These are phyloP conservation scores for Xylariaceae sp. DNA, from an alignment of 2,329 filamentous ascomycete species.

Conservation along the genomic window DNA sequence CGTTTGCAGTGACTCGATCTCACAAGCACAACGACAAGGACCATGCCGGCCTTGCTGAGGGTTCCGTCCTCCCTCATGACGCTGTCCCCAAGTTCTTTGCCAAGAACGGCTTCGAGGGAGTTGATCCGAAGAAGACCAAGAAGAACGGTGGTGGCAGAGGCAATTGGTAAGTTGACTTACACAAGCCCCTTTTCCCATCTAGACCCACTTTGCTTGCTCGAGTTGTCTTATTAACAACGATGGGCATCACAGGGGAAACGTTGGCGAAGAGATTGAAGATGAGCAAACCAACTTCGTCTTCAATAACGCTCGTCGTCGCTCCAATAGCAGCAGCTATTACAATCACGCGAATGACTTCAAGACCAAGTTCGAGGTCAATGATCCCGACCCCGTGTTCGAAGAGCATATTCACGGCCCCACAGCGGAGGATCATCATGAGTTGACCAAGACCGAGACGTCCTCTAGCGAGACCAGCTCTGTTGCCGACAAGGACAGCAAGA, in stretches of 20 bases:
- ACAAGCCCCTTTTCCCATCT: not conserved
- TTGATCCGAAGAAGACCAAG: conserved; percentile 89
- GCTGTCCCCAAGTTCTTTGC: conserved; percentile 87
- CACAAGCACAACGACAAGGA: conserved; percentile 94
- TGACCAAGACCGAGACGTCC: conserved; percentile 53
- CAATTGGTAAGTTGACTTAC: conserved; percentile 68
- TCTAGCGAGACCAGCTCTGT: conserved; percentile 57
- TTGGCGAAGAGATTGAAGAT: conserved; percentile 80
- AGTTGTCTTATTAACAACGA: not conserved
- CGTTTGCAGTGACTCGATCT: conserved; percentile 80
- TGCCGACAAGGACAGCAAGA: conserved; percentile 40
- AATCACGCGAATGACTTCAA: conserved; percentile 73
- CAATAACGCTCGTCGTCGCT: conserved; percentile 80
- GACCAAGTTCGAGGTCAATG: conserved; percentile 92
- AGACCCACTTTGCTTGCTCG: not conserved
- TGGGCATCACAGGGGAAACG: conserved; percentile 60
- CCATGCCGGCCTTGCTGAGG: conserved; percentile 73
- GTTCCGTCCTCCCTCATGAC: conserved; percentile 62
- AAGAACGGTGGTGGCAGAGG: conserved; percentile 90
- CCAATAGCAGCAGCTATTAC: conserved; percentile 77
- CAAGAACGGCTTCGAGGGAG: conserved; percentile 75
- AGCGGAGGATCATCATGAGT: conserved; percentile 54
- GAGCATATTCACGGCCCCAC: conserved; percentile 70
- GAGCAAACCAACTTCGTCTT: conserved; percentile 76
- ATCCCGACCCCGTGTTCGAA: conserved; percentile 87